Percentiles rank a stretch among this genome's conserved stretches.
These are phyloP conservation scores for Tympanopsis confertula DNA, from an alignment of 2,329 filamentous ascomycete species.

Conservation along the genomic window DNA sequence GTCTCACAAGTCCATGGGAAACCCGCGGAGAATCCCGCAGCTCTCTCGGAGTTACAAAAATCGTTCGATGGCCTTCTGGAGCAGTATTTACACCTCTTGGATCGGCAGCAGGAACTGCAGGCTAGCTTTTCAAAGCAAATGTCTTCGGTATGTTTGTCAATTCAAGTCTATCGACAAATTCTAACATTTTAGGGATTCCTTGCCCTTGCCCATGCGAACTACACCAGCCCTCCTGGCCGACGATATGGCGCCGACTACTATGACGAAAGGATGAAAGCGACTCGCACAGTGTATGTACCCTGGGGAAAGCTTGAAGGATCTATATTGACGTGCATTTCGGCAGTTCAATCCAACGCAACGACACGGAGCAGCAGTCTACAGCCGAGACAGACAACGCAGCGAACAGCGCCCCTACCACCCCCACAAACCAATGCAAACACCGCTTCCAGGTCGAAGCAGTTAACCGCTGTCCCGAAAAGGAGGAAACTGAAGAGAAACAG, in stretches of 20 bases:
- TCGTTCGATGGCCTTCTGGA: conserved; percentile 25
- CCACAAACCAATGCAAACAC: too few relatives aligned
- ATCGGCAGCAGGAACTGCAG: conserved; percentile 26
- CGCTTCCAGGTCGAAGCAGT: too few relatives aligned
- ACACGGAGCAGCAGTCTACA: too few relatives aligned
- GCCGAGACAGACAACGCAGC: too few relatives aligned
- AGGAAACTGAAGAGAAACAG: too few relatives aligned
- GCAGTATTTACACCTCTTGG: conserved; percentile 26
- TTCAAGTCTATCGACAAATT: conserved; percentile 9
- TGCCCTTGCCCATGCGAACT: conserved; percentile 33
- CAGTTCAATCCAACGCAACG: too few relatives aligned
- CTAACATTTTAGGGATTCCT: conserved; percentile 26
- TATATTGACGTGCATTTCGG: not conserved
- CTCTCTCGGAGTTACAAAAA: conserved; percentile 13
- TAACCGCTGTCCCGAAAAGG: too few relatives aligned
- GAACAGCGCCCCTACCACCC: too few relatives aligned
- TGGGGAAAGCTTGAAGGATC: conserved; percentile 1
- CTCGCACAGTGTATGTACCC: conserved; percentile 19
- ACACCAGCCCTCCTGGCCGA: conserved; percentile 22
- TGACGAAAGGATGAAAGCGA: conserved; percentile 35
- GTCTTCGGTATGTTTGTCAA: conserved; percentile 19
- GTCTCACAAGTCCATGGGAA: conserved; percentile 7
- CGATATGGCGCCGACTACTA: conserved; percentile 31
- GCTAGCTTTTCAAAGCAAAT: conserved; percentile 19
- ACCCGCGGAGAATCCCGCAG: conserved; percentile 2